These are phyloP conservation scores for Evansstolkia leycettana DNA, from an alignment of 495 filamentous ascomycete genomes.

Conservation along the genomic window DNA sequence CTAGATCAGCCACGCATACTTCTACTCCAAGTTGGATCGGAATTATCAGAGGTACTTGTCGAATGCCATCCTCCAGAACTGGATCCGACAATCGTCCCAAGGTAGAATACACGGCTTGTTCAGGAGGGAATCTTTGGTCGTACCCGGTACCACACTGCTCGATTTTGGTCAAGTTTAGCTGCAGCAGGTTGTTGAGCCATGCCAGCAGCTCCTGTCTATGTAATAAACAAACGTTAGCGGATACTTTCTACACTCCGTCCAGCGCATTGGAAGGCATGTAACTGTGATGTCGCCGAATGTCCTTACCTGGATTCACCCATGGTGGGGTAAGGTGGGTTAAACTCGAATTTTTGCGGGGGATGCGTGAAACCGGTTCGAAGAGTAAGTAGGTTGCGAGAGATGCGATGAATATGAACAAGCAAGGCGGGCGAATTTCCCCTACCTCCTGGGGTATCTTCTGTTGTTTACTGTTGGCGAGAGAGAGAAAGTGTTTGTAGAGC, in stretches of 20 bases:
- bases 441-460: neutral
- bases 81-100: neutral
- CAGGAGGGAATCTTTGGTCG: slow-evolving; percentile 26
- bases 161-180: slow-evolving; percentile 95
- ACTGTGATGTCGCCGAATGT: neutral
- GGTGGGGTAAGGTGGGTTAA: slow-evolving; percentile 24
- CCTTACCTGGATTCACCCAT: slow-evolving; percentile 45
- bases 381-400: neutral
- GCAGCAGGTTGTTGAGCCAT: slow-evolving; percentile 95
- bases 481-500: slow-evolving; percentile 3
- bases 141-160: slow-evolving; percentile 99
- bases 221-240: neutral
- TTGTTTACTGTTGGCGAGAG: slow-evolving; percentile 1
- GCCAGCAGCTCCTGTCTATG: slow-evolving; percentile 92
- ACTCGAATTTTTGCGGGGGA: neutral
- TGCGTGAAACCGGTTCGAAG: neutral
- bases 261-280: neutral
- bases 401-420: neutral
- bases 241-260: neutral
- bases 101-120: neutral
- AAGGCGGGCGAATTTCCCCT: neutral
- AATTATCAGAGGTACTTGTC: neutral
- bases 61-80: neutral
- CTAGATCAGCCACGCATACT: slow-evolving; percentile 12
- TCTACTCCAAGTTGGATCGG: neutral